Evolutionary conservation across 257 asterid genomes (phyloP), one percentile per base, ranked within the genome.

Genomic region (Ophiorrhiza pumila): DNA sequence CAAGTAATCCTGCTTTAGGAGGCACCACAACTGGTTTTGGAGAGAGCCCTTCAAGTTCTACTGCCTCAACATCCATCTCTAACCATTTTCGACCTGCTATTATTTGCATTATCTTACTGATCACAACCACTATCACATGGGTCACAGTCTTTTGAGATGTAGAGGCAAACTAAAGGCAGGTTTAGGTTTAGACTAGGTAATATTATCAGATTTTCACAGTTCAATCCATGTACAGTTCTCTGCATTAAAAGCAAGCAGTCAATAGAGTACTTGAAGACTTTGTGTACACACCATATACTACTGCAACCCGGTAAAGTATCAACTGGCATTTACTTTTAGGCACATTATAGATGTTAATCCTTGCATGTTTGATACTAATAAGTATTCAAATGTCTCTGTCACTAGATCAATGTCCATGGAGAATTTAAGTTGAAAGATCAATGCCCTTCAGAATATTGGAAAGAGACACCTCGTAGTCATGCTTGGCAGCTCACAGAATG

Each of bases 1-100:
- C 83, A 14, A 80, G 83, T 73, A 81, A 75, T 82, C 95, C 96
- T 8, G 81, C 84, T 50, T 11, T 84, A 31, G 90, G 91, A 79
- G 84, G 78, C 62, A 71, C 83, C 69, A 71, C 80, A 65, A 32
- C 80, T 0, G 90, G 91, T 74, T 82, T 78, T 18, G 85, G 90
- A 2, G 92, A 81, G 15, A 75, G 73, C 49, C 91, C 88, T 41
- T 74, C 80, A 2, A 65, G 78, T 65, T 57, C 65, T 45, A 74
- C 68, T 18, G 74, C 89, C 25, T 78, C 82, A 2, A 52, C 73
- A 64, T 85, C 95, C 32, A 67, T 7, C 59, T 79, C 92, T 12
- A 75, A 46, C 65, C 67, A 65, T 63, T 73, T 85, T 58, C 84
- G 76, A 65, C 91, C 93, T 46, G 67, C 83, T 13, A 37, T 82